Evolutionary conservation across 495 filamentous ascomycete species (phyloP).

Genomic region (Penicillium paradoxum): DNA sequence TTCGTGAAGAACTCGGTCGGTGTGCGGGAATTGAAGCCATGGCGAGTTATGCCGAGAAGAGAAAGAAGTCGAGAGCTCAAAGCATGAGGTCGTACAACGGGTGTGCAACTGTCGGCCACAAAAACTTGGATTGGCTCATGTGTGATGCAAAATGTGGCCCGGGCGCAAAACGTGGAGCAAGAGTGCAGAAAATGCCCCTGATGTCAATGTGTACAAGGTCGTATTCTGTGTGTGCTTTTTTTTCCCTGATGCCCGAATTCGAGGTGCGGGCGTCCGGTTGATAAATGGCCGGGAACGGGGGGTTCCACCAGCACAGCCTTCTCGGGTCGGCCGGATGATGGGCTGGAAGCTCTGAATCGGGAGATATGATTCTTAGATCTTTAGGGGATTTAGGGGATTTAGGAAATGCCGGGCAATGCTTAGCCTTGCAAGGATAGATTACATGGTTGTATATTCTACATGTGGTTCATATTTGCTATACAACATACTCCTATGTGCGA

Average conservation of each 20-base stretch:
- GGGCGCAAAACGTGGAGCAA: not conserved
- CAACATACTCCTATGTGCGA: too few species aligned
- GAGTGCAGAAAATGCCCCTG: not conserved
- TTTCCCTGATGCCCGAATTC: not conserved
- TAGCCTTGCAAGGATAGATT: not conserved
- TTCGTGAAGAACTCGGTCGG: conserved; percentile 1
- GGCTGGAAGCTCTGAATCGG: not conserved
- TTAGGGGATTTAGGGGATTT: too few species aligned
- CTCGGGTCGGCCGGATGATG: conserved; percentile 24
- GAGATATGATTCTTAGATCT: not conserved
- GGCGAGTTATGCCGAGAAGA: not conserved
- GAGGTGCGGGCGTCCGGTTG: not conserved
- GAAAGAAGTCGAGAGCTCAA: not conserved
- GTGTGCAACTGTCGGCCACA: conserved; percentile 3
- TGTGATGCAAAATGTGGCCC: conserved; percentile 1
- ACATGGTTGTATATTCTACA: too few species aligned
- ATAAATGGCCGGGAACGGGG: conserved; percentile 14
- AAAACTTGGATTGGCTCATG: conserved; percentile 4
- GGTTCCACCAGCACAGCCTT: conserved; percentile 40
- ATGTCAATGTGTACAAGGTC: not conserved
- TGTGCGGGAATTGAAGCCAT: conserved; percentile 11
- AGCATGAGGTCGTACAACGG: conserved; percentile 8
- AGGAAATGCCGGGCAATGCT: not conserved
- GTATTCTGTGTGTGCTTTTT: not conserved
- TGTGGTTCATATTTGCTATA: too few species aligned